These are phyloP conservation scores for Pseudogymnoascus sp. DNA, from an alignment of 2,329 filamentous ascomycete species.

Conservation along the genomic window DNA sequence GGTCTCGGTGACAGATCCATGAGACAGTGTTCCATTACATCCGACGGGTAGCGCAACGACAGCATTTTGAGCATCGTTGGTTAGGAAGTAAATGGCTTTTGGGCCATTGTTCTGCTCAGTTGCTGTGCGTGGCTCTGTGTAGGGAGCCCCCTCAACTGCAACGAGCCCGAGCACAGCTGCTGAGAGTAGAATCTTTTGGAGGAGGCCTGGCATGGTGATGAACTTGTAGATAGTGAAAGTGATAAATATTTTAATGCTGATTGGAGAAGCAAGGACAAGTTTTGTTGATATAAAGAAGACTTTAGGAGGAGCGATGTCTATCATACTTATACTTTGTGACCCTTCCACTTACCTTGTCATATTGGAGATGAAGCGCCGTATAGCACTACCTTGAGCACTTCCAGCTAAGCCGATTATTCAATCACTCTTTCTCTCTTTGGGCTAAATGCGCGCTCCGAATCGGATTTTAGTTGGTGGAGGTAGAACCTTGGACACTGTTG, in stretches of 20 bases:
- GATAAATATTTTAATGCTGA: background rate
- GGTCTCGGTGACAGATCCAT: conserved; percentile 36
- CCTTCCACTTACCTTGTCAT: background rate
- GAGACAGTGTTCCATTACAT: conserved; percentile 38
- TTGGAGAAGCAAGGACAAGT: background rate
- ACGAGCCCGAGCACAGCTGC: background rate
- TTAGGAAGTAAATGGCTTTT: conserved; percentile 47
- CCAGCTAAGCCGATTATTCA: background rate
- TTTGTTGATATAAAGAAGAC: background rate
- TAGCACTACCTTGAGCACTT: background rate
- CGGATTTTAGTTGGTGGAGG: background rate
- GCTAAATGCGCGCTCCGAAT: background rate
- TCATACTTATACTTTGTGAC: background rate
- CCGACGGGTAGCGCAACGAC: conserved; percentile 43
- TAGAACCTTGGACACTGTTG: background rate
- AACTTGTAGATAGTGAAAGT: background rate
- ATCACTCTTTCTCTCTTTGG: background rate
- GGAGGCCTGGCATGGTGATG: background rate
- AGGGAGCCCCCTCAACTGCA: background rate
- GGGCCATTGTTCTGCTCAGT: background rate
- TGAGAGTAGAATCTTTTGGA: background rate
- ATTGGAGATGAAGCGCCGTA: background rate
- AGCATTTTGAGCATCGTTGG: conserved; percentile 41
- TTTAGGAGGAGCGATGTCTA: background rate
- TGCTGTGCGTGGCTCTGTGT: background rate